Conservation (phyloP, 805 yeast genomes). For the Sungouiozyma ichnusensis region DNA sequence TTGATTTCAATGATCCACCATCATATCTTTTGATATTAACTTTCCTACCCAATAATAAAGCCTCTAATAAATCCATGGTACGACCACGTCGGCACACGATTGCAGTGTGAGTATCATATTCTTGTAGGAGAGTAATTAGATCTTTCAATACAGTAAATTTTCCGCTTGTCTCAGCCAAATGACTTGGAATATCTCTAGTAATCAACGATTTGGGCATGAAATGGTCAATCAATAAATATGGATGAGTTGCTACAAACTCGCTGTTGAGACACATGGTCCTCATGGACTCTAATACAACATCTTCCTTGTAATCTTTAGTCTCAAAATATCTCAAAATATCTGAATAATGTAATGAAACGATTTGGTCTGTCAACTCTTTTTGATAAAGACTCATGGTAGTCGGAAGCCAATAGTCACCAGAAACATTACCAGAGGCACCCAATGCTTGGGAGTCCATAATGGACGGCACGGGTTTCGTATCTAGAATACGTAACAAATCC, state of each 20-base stretch:
- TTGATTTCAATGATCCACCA: conserved; percentile 48
- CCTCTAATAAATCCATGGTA: conserved; percentile 64
- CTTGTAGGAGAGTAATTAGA: conserved; percentile 45
- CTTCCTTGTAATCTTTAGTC: conserved; percentile 36
- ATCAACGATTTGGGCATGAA: conserved; percentile 72
- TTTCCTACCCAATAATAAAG: conserved; percentile 53
- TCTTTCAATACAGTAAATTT: conserved; percentile 66
- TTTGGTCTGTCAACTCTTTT: conserved; percentile 81
- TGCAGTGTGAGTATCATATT: conserved; percentile 44
- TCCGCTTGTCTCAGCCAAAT: conserved; percentile 71
- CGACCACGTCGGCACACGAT: conserved; percentile 61
- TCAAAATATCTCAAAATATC: conserved; percentile 85
- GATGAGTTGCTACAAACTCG: conserved; percentile 77
- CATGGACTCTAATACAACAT: conserved; percentile 62
- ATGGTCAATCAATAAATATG: conserved; percentile 74
- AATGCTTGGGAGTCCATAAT: conserved; percentile 49
- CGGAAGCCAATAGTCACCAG: conserved; percentile 64
- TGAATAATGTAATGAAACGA: conserved; percentile 81
- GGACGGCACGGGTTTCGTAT: conserved; percentile 77
- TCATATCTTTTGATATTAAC: conserved; percentile 47
- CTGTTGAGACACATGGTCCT: conserved; percentile 66
- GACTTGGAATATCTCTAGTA: conserved; percentile 58
- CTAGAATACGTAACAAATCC: conserved; percentile 69
- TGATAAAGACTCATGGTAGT: conserved; percentile 82
- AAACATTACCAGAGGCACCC: conserved; percentile 23